Conservation (phyloP, 805 yeast species). For the Barnettozyma californica region DNA sequence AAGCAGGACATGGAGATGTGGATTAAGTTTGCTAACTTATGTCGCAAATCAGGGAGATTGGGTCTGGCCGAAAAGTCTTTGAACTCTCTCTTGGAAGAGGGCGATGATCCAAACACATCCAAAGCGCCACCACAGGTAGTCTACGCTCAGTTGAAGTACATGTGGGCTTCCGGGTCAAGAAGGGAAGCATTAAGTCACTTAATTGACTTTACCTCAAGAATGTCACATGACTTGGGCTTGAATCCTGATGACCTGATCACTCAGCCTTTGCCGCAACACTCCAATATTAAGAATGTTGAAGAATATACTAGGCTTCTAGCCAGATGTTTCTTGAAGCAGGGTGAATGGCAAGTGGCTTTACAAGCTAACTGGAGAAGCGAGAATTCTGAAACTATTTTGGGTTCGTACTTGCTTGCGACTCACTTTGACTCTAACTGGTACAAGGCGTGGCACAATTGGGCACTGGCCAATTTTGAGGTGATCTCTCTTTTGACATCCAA, state of each 20-base stretch:
- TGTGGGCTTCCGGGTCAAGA: conserved; percentile 94
- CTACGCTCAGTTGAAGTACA: conserved; percentile 90
- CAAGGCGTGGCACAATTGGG: conserved; percentile 99
- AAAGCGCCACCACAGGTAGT: conserved; percentile 96
- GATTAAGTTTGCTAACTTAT: conserved; percentile 95
- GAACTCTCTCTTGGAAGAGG: conserved; percentile 69
- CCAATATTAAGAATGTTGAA: conserved; percentile 59
- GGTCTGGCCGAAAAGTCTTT: conserved; percentile 91
- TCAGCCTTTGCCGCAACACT: conserved; percentile 71
- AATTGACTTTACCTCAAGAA: conserved; percentile 83
- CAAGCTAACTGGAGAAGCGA: conserved; percentile 76
- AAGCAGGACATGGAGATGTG: conserved; percentile 96
- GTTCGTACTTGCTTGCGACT: conserved; percentile 89
- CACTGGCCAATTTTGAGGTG: conserved; percentile 94
- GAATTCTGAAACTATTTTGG: conserved; percentile 76
- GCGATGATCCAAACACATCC: conserved; percentile 52
- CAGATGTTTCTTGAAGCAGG: conserved; percentile 92
- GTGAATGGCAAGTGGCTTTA: conserved; percentile 93
- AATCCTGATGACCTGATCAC: conserved; percentile 83
- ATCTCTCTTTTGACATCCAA: conserved; percentile 53
- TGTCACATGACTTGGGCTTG: conserved; percentile 84
- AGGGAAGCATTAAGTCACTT: conserved; percentile 81
- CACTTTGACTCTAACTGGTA: conserved; percentile 93
- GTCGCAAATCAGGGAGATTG: conserved; percentile 89
- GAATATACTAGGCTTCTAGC: conserved; percentile 84